A percentile compares a stretch with the other conserved stretches of the same genome.
Conservation (phyloP, 2,329 filamentous ascomycete genomes). For the Pseudogymnoascus sp. region DNA sequence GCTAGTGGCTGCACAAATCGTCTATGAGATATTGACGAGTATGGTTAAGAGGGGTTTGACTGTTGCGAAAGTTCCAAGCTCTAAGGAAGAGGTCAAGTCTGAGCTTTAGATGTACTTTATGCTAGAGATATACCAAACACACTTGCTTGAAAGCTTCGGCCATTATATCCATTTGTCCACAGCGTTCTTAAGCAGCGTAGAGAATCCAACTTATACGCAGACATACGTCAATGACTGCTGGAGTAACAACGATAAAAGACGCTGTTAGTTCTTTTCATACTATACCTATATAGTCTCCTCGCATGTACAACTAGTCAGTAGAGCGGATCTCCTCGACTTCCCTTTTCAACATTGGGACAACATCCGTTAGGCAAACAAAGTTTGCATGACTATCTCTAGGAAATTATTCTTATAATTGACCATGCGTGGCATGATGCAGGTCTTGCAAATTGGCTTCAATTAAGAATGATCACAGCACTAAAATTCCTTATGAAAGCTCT, state of each 20-base stretch:
- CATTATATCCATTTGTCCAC: not conserved
- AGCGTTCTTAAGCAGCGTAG: not conserved
- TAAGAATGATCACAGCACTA: not conserved
- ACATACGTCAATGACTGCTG: not conserved
- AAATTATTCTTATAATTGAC: not conserved
- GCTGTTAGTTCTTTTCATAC: not conserved
- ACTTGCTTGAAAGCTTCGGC: not conserved
- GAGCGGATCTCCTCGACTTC: not conserved
- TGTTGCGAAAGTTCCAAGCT: not conserved
- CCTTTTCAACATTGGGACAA: not conserved
- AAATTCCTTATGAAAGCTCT: not conserved
- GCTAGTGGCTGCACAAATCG: conserved; percentile 74
- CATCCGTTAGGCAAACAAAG: not conserved
- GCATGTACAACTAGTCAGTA: not conserved
- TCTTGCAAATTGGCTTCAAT: not conserved
- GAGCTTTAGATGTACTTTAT: not conserved
- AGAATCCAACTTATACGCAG: not conserved
- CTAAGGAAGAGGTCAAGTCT: not conserved
- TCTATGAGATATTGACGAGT: conserved; percentile 75
- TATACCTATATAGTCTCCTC: not conserved
- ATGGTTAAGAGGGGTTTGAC: conserved; percentile 53
- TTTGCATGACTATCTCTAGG: not conserved
- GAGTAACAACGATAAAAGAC: not conserved
- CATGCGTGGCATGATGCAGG: not conserved
- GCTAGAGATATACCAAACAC: not conserved